Evolutionary conservation across 768 basidiomycete genomes (phyloP).

Genomic region (Leucocoprinus sp.): DNA sequence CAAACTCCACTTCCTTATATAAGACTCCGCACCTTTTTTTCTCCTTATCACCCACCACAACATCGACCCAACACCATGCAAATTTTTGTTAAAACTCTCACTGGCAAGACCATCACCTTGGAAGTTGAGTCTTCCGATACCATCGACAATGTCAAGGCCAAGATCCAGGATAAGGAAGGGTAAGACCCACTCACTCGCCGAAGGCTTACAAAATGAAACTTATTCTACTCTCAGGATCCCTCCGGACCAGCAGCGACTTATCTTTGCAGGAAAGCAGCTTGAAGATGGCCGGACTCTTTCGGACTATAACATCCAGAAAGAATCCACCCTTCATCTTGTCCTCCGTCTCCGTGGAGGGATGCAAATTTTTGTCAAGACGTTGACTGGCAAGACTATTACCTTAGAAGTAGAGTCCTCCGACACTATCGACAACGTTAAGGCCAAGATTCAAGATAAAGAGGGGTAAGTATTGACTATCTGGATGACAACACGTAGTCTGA

Average conservation of each 20-base stretch:
- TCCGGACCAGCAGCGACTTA: constrained; percentile 90
- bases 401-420: constrained; percentile 83
- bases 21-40: constrained; percentile 10
- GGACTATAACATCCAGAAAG: constrained; percentile 93
- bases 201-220: constrained; percentile 6
- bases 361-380: constrained; percentile 77
- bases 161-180: constrained; percentile 83
- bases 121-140: constrained; percentile 77
- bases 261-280: constrained; percentile 93
- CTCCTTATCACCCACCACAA: constrained; percentile 11
- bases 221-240: constrained; percentile 46
- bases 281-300: constrained; percentile 90
- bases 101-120: constrained; percentile 87
- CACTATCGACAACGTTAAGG: constrained; percentile 83
- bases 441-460: constrained; percentile 93
- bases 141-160: constrained; percentile 72
- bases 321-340: constrained; percentile 84
- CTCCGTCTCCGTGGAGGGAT: constrained; percentile 86
- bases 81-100: constrained; percentile 63
- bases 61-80: constrained; percentile 26
- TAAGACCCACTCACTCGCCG: constrained; percentile 13
- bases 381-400: constrained; percentile 91
- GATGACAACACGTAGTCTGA: neutral
- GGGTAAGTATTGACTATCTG: constrained; percentile 26
- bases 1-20: constrained; percentile 33